Percentiles rank a stretch among this genome's conserved stretches.
phyloP scores from a whole-genome alignment of 805 yeast species.

The Ogataea degrootiae region DNA sequence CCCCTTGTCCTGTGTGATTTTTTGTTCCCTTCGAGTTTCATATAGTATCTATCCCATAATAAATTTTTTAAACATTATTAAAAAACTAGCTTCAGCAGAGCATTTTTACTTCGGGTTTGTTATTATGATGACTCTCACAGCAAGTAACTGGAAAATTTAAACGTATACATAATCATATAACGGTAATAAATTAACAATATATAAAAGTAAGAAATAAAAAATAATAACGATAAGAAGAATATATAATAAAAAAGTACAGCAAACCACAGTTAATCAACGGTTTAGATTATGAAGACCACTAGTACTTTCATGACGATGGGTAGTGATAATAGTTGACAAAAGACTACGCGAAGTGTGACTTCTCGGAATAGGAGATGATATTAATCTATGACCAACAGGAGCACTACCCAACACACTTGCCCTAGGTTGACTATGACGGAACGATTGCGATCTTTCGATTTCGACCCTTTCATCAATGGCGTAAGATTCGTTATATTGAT shows the following conservation, averaged over 20 bases:
- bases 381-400: conserved; percentile 4
- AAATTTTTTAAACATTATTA: no score
- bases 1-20: no score
- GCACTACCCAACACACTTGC: conserved; percentile 5
- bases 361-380: conserved; percentile 13
- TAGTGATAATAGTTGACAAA: conserved; percentile 10
- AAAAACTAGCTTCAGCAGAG: no score
- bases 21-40: no score
- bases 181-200: neutral
- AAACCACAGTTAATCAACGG: no score
- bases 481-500: conserved; percentile 27
- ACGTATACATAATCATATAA: neutral
- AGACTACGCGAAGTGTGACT: conserved; percentile 14
- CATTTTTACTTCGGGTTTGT: no score
- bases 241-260: neutral
- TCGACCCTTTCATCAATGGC: conserved; percentile 24
- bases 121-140: neutral
- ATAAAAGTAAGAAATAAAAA: neutral
- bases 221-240: neutral
- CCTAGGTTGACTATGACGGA: conserved; percentile 26
- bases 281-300: no score
- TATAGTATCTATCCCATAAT: no score
- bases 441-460: conserved; percentile 24
- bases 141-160: neutral
- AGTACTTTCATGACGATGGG: conserved; percentile 1